Base-by-base conservation (phyloP, 139 green algal genomes). In the Volvox africanus region DNA sequence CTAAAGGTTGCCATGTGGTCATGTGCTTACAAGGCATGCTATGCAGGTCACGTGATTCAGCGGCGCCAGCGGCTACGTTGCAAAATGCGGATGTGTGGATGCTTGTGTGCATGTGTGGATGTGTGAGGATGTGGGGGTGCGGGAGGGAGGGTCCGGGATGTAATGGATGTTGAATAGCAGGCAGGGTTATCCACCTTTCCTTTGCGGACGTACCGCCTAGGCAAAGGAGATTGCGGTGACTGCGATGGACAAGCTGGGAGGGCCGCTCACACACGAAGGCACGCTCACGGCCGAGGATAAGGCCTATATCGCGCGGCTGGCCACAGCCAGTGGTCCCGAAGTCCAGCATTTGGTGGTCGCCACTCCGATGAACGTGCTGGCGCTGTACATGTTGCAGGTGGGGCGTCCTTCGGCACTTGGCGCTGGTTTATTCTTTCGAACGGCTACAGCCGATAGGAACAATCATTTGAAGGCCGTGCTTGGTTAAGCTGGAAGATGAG, bases 341-440 rank as follows among this genome's bases (percentile, higher is more conserved):
- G 30, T 81, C 13, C 30, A 35, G 80, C 20, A 6, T 50, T 44
- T 86, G 24, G 21, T 71, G 28, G 14, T 24, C 19, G 26, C 24
- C 21, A 71, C 50, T 28, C 80, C 80, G 11, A 9, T 86, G 50
- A 28, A 86, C 80, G 50, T 86, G 50, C 28, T 68, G 50, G 80
- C 80, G 20, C 35, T 86, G 11, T 86, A 86, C 44, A 71, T 71
- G 80, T 37, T 86, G 80, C 80, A 86, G 80, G 80, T 71, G 44
- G 17, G 80, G 44, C 65, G 65, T n/a, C n/a, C n/a, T n/a, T n/a
- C n/a, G n/a, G n/a, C n/a, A n/a, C n/a, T n/a, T n/a, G n/a, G n/a
- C n/a, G n/a, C n/a, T n/a, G n/a, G n/a, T n/a, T n/a, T n/a, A n/a
- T n/a, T n/a, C n/a, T n/a, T n/a, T n/a, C n/a, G n/a, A n/a, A n/a